Evolutionary conservation across 805 yeast genomes (phyloP).

Genomic region (Yarrowia bubula): DNA sequence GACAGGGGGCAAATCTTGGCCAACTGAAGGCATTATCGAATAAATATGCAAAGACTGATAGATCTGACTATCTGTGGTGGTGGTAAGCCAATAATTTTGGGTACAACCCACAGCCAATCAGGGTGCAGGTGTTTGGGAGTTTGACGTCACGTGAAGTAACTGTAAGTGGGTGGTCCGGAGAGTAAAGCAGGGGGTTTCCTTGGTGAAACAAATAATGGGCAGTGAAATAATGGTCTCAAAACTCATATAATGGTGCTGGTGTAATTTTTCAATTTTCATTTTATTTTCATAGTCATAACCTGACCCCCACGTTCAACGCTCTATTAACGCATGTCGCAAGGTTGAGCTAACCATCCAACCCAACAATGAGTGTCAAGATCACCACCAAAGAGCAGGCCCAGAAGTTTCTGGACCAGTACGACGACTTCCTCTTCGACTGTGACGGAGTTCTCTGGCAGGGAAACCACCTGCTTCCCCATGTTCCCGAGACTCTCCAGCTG

Average conservation of each 20-base stretch:
- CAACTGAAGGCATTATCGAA: conserved; percentile 29
- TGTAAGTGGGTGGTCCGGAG: neutral
- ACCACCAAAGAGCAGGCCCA: conserved; percentile 37
- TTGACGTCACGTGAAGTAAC: conserved; percentile 3
- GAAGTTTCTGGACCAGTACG: conserved; percentile 61
- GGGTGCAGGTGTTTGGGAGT: conserved; percentile 25
- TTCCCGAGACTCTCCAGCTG: conserved; percentile 68
- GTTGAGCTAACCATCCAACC: neutral
- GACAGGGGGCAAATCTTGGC: conserved; percentile 81
- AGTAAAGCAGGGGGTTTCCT: neutral
- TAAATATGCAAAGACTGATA: conserved; percentile 16
- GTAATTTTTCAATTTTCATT: neutral
- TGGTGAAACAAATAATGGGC: neutral
- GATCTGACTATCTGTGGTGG: conserved; percentile 25
- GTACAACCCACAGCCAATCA: conserved; percentile 25
- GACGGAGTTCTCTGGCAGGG: conserved; percentile 98
- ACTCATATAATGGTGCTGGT: neutral
- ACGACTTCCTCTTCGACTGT: conserved; percentile 90
- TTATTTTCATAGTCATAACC: neutral
- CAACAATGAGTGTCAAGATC: conserved; percentile 30
- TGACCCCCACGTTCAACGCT: neutral
- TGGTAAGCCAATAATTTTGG: conserved; percentile 25
- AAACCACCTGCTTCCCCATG: conserved; percentile 70
- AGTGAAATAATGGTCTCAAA: neutral
- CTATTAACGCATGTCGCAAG: neutral